Conservation (phyloP, 129 eudicot genomes). For the Flaveria brownii region DNA sequence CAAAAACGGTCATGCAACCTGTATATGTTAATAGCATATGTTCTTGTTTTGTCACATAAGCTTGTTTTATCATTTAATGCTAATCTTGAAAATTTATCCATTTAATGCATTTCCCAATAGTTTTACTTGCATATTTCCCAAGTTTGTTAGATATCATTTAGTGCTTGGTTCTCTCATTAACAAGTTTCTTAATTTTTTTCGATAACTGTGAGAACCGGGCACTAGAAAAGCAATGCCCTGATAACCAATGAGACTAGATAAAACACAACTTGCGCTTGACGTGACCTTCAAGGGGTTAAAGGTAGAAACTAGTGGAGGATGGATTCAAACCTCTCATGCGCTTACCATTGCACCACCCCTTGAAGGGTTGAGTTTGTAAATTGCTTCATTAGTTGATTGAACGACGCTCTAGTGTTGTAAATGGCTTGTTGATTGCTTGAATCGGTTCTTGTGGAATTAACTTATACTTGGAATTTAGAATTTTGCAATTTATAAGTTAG, state of each 20-base stretch:
- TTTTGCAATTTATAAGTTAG: background rate
- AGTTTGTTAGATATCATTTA: conserved; percentile 4
- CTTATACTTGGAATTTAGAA: background rate
- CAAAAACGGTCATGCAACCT: background rate
- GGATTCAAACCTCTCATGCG: background rate
- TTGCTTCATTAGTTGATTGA: background rate
- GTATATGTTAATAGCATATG: background rate
- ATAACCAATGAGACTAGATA: background rate
- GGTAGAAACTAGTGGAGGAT: background rate
- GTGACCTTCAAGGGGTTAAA: background rate
- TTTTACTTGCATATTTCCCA: conserved; percentile 6
- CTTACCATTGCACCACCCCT: background rate
- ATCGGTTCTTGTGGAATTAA: background rate
- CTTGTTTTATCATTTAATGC: conserved; percentile 2
- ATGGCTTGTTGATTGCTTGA: background rate
- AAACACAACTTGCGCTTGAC: background rate
- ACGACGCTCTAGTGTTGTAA: background rate
- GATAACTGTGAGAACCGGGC: background rate
- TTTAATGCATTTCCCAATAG: background rate
- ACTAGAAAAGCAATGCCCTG: background rate
- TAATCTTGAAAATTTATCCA: background rate
- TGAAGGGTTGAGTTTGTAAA: too few species aligned
- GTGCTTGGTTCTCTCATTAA: conserved; percentile 12
- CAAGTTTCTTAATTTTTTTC: background rate
- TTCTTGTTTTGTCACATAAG: conserved; percentile 3